These are phyloP conservation scores for Cocos nucifera DNA, from an alignment of 176 grass and related monocot genomes.

Conservation along the genomic window DNA sequence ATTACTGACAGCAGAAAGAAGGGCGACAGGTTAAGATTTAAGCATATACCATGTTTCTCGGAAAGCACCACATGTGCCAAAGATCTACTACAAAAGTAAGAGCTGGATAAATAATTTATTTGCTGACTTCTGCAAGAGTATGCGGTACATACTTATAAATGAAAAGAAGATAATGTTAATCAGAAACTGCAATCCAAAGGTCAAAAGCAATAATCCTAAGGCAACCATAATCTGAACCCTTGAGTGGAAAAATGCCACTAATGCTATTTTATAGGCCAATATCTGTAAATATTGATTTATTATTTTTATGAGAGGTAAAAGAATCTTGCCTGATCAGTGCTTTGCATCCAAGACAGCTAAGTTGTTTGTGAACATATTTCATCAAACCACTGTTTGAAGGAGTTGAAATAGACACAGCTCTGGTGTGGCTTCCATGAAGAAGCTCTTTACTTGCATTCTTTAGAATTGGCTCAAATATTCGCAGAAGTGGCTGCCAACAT, in stretches of 20 bases:
- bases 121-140: too few species aligned
- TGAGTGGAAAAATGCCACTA: background rate
- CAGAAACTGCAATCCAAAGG: too few species aligned
- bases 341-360: constrained; percentile 94
- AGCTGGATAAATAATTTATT: too few species aligned
- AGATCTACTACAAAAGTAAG: too few species aligned
- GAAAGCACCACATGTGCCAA: background rate
- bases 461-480: constrained; percentile 97
- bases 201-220: too few species aligned
- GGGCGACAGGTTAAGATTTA: background rate
- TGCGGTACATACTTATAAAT: too few species aligned
- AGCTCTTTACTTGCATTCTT: constrained; percentile 95
- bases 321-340: constrained; percentile 69
- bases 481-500: constrained; percentile 60
- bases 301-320: background rate
- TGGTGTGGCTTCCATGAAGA: constrained; percentile 97
- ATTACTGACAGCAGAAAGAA: constrained; percentile 37
- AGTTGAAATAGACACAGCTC: constrained; percentile 89
- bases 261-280: too few species aligned
- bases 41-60: background rate
- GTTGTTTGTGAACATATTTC: constrained; percentile 94
- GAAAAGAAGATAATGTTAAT: too few species aligned
- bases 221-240: too few species aligned
- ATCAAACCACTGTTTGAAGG: constrained; percentile 97
- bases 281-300: too few species aligned